A percentile compares a stretch with the other conserved stretches of the same genome.
Evolutionary conservation across 306 rosid genomes (phyloP).

Genomic region (Luffa acutangula): DNA sequence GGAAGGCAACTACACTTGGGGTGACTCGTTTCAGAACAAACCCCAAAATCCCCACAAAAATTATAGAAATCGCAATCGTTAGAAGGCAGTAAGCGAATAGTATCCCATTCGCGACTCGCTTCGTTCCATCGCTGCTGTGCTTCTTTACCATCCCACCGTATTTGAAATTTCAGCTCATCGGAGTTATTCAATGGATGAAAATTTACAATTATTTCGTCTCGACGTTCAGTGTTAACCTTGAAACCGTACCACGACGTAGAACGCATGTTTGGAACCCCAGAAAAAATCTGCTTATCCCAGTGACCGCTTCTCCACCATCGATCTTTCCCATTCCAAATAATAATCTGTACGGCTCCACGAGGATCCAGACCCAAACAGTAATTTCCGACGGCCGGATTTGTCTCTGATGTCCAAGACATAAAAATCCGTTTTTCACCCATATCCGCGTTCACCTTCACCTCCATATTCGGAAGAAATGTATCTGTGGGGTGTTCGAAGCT

Average conservation of each 20-base stretch:
- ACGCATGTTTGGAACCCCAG: constrained; percentile 36
- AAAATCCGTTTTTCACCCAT: constrained; percentile 23
- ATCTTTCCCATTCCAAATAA: constrained; percentile 46
- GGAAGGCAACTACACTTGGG: constrained; percentile 39
- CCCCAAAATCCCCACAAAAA: constrained; percentile 54
- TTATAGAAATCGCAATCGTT: constrained; percentile 49
- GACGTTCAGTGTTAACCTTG: constrained; percentile 8
- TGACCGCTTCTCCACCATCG: constrained; percentile 82
- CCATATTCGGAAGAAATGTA: constrained; percentile 63
- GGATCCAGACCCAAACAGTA: constrained; percentile 61
- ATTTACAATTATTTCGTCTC: constrained; percentile 2
- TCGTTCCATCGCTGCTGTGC: constrained; percentile 36
- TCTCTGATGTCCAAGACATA: constrained; percentile 54
- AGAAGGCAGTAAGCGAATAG: constrained; percentile 29
- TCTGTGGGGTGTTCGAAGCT: constrained; percentile 58
- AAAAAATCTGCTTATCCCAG: constrained; percentile 49
- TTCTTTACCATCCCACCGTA: constrained; percentile 51
- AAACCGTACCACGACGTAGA: constrained; percentile 35
- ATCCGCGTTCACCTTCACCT: constrained; percentile 17
- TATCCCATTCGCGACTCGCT: constrained; percentile 25
- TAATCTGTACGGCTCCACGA: constrained; percentile 45
- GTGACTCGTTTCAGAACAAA: constrained; percentile 22
- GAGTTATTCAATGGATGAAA: constrained; percentile 11
- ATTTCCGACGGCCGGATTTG: constrained; percentile 50
- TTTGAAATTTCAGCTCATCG: constrained; percentile 39